Base-by-base conservation (phyloP, 2,329 filamentous ascomycete genomes). In the Septoria linicola region DNA sequence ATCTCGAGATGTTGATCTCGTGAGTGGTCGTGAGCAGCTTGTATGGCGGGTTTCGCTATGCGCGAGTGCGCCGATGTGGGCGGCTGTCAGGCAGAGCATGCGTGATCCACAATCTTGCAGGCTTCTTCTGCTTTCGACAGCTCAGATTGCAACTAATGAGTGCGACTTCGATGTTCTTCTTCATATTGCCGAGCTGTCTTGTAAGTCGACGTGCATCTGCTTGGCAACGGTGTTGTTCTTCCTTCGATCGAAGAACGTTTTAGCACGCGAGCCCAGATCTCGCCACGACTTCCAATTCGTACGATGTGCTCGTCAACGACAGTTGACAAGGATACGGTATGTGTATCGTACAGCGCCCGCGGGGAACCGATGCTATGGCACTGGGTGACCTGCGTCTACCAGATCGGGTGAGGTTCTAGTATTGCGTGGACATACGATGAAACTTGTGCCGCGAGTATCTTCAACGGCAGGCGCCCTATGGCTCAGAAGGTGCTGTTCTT, bases 281-380 rank as follows among this genome's bases (percentile, higher is more conserved):
- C 27, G 44, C 45, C 45, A 48, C 36, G 11, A 14, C 19, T 25
- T 48, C 45, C 45, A 32, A 41, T 36, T 42, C 30, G 39, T 42
- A 27, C 16, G 14, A 42, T 19, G 25, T 19, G 4, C 13, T 23
- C 25, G n/a, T 30, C 19, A 17, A 27, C n/a, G n/a, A n/a, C n/a
- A n/a, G n/a, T n/a, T n/a, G n/a, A n/a, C n/a, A n/a, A 25, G 25
- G 25, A 35, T 27, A 17, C 36, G 32, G 20, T 10, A 2, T 32
- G 31, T 35, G 42, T 32, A 27, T 23, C 42, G n/a, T 31, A 27
- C 3, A 20, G 20, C 19, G 34, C 19, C 34, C 20, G 17, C 35
- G 36, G 13, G n/a, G 20, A 31, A 41, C 32, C 41, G 30, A 35
- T 19, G 25, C 50, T 41, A 30, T 20, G 44, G 37, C 30, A 36